Conservation (phyloP, 202 grass and related monocot species). For the Setaria viridis region DNA sequence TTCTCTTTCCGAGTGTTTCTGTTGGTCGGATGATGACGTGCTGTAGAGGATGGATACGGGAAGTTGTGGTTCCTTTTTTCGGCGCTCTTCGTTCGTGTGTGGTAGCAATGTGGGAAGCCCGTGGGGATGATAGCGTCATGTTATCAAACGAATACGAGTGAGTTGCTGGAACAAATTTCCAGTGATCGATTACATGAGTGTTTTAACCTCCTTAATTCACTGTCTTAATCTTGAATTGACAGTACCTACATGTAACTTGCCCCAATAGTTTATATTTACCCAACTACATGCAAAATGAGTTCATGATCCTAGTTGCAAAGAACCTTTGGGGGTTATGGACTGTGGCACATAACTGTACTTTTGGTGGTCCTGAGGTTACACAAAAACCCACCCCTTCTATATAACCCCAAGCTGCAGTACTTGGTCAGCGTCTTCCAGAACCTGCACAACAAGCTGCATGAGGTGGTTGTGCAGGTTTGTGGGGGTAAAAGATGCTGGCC, state of each 20-base stretch:
- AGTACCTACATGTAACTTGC: neutral
- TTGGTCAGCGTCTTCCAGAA: neutral
- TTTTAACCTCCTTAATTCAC: conserved; percentile 7
- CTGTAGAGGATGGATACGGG: neutral
- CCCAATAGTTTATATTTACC: neutral
- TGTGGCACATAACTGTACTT: neutral
- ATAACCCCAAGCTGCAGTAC: neutral
- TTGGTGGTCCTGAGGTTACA: neutral
- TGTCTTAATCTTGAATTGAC: neutral
- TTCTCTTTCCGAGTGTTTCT: neutral
- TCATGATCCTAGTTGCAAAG: neutral
- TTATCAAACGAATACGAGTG: neutral
- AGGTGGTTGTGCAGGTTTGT: neutral
- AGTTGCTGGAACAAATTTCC: neutral
- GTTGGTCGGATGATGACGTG: neutral
- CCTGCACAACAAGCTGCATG: neutral
- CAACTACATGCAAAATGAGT: neutral
- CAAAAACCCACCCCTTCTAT: neutral
- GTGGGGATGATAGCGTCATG: neutral
- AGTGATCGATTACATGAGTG: neutral
- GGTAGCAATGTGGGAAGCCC: neutral
- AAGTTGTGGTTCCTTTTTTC: neutral
- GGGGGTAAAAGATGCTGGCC: neutral
- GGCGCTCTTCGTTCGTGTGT: neutral
- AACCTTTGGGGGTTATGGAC: neutral